Evolutionary conservation across 1,284 basidiomycete species (phyloP).

Genomic region (Puccinia hordei): DNA sequence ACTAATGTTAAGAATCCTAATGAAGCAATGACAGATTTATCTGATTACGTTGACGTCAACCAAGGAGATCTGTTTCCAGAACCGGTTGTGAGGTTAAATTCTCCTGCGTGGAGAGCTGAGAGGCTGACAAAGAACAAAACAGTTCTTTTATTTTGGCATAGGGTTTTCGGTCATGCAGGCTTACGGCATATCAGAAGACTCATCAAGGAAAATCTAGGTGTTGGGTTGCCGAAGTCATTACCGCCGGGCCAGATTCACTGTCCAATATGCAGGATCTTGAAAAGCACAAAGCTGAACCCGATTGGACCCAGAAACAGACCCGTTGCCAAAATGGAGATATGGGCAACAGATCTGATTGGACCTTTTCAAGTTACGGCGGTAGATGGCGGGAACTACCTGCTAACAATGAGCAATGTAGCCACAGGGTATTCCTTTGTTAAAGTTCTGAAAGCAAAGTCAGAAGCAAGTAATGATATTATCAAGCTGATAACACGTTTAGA

Average conservation of each 20-base stretch:
- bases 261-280: neutral
- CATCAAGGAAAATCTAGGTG: neutral
- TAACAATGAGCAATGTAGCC: constrained; percentile 1
- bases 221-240: neutral
- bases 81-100: neutral
- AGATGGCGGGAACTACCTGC: neutral
- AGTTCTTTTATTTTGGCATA: neutral
- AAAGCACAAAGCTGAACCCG: neutral
- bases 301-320: too few relatives aligned
- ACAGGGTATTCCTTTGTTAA: neutral
- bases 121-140: constrained; percentile 1
- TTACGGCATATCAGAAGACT: neutral
- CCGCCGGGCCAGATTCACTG: too few relatives aligned
- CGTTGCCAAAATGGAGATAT: neutral
- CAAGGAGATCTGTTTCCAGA: neutral
- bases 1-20: too few relatives aligned
- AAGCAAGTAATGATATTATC: neutral
- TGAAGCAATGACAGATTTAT: neutral
- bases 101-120: neutral
- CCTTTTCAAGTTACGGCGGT: neutral
- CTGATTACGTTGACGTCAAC: neutral
- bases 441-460: neutral
- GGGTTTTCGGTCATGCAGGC: neutral
- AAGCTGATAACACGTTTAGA: neutral
- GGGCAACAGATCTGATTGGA: constrained; percentile 20